Evolutionary conservation across 345 rosid species (phyloP).

Genomic region (Dipteronia dyeriana): DNA sequence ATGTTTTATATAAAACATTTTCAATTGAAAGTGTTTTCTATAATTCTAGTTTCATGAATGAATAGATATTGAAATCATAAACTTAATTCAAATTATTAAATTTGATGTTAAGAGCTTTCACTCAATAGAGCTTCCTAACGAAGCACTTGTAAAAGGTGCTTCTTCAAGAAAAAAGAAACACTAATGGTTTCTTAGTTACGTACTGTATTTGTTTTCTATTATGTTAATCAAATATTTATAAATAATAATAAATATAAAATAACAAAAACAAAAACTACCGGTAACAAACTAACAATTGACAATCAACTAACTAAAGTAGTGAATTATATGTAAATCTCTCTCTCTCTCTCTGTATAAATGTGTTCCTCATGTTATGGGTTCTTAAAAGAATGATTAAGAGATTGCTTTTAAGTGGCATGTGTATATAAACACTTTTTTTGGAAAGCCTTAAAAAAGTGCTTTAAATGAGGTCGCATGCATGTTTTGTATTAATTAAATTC

Average conservation of each 20-base stretch:
- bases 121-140: no score
- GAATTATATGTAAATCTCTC: not conserved
- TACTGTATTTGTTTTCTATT: not conserved
- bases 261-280: no score
- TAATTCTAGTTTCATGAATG: not conserved
- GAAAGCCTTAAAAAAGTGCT: not conserved
- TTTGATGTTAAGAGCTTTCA: not conserved
- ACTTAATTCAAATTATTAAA: no score
- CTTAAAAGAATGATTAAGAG: constrained; percentile 6
- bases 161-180: no score
- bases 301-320: not conserved
- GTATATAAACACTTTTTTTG: not conserved
- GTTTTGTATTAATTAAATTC: not conserved
- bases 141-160: no score
- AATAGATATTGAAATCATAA: no score
- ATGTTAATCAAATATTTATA: not conserved
- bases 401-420: constrained; percentile 8
- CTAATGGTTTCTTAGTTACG: no score
- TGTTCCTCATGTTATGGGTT: not conserved
- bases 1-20: not conserved
- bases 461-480: constrained; percentile 15
- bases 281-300: not conserved
- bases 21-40: not conserved
- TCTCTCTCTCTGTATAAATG: not conserved
- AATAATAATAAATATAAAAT: no score